These are phyloP conservation scores for Stropharia rugosoannulata DNA, from an alignment of 768 basidiomycete species.

Conservation along the genomic window DNA sequence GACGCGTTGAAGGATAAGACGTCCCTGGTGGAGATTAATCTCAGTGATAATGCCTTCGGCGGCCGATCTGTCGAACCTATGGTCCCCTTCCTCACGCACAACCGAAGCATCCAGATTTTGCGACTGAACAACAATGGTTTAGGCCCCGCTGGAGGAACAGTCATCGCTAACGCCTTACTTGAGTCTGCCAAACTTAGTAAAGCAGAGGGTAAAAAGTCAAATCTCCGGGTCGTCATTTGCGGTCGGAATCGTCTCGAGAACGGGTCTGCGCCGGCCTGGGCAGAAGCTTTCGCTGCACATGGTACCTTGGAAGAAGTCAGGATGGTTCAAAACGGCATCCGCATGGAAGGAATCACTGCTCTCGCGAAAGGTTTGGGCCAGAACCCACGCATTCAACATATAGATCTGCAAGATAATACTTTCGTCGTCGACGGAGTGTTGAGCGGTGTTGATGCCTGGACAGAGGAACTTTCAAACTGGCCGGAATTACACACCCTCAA, in stretches of 20 bases:
- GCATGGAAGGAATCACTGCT: conserved; percentile 84
- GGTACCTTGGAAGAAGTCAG: conserved; percentile 79
- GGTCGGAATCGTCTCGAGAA: conserved; percentile 96
- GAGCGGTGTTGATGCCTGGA: conserved; percentile 54
- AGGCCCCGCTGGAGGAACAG: conserved; percentile 83
- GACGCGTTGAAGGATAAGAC: conserved; percentile 80
- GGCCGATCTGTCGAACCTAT: conserved; percentile 93
- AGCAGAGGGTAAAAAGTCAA: conserved; percentile 65
- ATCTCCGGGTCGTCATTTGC: conserved; percentile 80
- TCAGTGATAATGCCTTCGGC: conserved; percentile 96
- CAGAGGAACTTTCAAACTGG: conserved; percentile 68
- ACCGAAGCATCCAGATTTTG: conserved; percentile 79
- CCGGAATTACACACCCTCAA: conserved; percentile 75
- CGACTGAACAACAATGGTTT: conserved; percentile 97
- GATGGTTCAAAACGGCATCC: conserved; percentile 98
- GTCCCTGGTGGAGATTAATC: conserved; percentile 82
- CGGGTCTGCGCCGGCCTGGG: conserved; percentile 82
- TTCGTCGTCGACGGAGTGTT: conserved; percentile 62
- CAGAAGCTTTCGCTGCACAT: conserved; percentile 85
- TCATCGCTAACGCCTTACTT: conserved; percentile 81
- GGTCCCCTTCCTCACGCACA: conserved; percentile 83
- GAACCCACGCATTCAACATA: conserved; percentile 61
- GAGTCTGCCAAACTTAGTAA: conserved; percentile 72
- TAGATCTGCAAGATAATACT: conserved; percentile 94
- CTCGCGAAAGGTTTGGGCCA: conserved; percentile 75